phyloP scores from a whole-genome alignment of 1,139 yeast genomes.

The Suhomyces taliae region DNA sequence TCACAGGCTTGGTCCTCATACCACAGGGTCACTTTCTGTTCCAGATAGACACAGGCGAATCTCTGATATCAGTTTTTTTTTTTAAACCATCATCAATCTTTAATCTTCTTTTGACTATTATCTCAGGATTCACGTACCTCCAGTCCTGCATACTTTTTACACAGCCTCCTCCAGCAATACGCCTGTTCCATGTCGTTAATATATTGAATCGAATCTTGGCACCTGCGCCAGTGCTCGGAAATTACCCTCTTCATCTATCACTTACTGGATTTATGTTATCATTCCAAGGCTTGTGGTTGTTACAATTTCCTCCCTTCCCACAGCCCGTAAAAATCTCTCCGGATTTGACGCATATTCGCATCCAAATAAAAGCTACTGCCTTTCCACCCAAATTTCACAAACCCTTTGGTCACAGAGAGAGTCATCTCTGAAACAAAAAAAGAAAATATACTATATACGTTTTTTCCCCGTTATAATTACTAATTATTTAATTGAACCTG shows the following conservation, averaged over 20 bases:
- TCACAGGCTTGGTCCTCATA: too few relatives aligned
- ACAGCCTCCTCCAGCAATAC: conserved; percentile 1
- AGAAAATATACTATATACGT: too few relatives aligned
- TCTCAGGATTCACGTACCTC: background rate
- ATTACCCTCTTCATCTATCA: background rate
- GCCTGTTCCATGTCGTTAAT: background rate
- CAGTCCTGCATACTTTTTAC: background rate
- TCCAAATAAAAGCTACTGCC: background rate
- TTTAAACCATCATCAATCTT: too few relatives aligned
- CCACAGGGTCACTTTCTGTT: too few relatives aligned
- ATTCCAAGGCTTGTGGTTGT: background rate
- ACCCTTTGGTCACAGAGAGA: too few relatives aligned
- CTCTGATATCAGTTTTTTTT: too few relatives aligned
- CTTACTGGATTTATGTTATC: background rate
- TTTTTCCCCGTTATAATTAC: too few relatives aligned
- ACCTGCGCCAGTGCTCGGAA: conserved; percentile 1
- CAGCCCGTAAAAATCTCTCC: background rate
- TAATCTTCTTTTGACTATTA: too few relatives aligned
- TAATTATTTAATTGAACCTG: too few relatives aligned
- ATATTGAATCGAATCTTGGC: conserved; percentile 1
- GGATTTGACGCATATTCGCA: background rate
- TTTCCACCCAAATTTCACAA: background rate
- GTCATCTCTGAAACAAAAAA: too few relatives aligned
- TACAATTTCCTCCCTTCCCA: background rate
- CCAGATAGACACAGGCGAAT: too few relatives aligned